Conservation (phyloP, 2,329 filamentous ascomycete genomes). For the Aaosphaeria pasadenensis region DNA sequence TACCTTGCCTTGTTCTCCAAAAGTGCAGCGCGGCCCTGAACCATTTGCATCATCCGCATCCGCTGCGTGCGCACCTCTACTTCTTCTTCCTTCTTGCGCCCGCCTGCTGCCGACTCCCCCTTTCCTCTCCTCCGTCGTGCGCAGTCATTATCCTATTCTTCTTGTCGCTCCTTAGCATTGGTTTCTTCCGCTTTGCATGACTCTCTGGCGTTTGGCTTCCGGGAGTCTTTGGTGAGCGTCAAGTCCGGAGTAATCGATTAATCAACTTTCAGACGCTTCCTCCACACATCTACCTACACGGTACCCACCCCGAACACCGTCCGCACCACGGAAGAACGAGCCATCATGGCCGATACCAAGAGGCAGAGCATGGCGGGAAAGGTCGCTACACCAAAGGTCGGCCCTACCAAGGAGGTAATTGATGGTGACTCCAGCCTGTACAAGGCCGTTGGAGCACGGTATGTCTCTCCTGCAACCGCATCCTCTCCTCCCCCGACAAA, state of each 20-base stretch:
- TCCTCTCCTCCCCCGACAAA: background rate
- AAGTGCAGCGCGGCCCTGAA: no score
- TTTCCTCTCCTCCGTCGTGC: conserved; percentile 19
- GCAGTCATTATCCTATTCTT: conserved; percentile 24
- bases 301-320: background rate
- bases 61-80: conserved; percentile 3
- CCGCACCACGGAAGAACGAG: background rate
- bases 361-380: conserved; percentile 55
- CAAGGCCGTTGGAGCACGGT: conserved; percentile 62
- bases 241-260: conserved; percentile 11
- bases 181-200: conserved; percentile 34
- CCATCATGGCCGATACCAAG: conserved; percentile 57
- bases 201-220: conserved; percentile 25
- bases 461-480: conserved; percentile 24
- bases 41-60: conserved; percentile 7
- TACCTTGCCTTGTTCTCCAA: no score
- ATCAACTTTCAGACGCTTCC: background rate
- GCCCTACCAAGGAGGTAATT: conserved; percentile 43
- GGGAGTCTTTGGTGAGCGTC: conserved; percentile 24
- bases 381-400: conserved; percentile 51
- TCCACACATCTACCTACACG: conserved; percentile 5
- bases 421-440: conserved; percentile 54
- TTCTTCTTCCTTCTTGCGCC: background rate
- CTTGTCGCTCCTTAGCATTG: conserved; percentile 41
- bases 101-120: conserved; percentile 3